Base-by-base conservation (phyloP, 1,284 basidiomycete species). In the Pascua guehoae region DNA sequence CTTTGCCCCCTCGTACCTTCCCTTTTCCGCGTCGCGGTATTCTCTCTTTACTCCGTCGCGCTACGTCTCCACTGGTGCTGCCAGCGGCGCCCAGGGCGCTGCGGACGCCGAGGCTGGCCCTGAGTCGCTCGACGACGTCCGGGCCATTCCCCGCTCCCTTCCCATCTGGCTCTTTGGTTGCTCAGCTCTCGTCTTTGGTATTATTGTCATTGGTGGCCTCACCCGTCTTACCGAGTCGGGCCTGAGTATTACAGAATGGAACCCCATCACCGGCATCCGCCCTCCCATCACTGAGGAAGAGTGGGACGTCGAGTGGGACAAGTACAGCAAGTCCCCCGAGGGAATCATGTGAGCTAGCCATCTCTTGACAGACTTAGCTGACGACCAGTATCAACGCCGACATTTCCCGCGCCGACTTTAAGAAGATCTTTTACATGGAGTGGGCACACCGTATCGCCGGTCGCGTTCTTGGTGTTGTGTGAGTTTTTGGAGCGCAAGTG, bases 401-500 rank as follows among this genome's bases (percentile, higher is more conserved):
- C 40, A 93, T 98, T 63, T 84, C 85, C 11, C 78, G 98, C 53
- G 81, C 87, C 18, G 89, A 98, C 69, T 99, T 99, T 81, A 98
- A 98, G 78, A 83, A 83, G 61, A 98, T 99, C 65, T 99, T 94
- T 79, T 89, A 88, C 80, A 96, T 95, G 96, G 96, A 99, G 83
- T 98, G 94, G 92, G 85, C 86, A 2, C 96, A 99, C 77, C 89
- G 96, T 44, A 81, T 97, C 52, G 85, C 98, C 49, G 96, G 96
- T 15, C 88, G 96, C 54, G 75, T 94, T 59, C 88, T 98, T 61
- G 96, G 96, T 51, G 66, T 82, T n/a, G 59, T 54, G 78, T 75
- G 54, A 65, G 73, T 70, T 41, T 41, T 40, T 15, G n/a, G 36
- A 47, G 36, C 47, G 53, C 32, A 16, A 32, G 53, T 14, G n/a